Evolutionary conservation across 2,329 filamentous ascomycete genomes (phyloP).

Genomic region (Cladosporium sp.): DNA sequence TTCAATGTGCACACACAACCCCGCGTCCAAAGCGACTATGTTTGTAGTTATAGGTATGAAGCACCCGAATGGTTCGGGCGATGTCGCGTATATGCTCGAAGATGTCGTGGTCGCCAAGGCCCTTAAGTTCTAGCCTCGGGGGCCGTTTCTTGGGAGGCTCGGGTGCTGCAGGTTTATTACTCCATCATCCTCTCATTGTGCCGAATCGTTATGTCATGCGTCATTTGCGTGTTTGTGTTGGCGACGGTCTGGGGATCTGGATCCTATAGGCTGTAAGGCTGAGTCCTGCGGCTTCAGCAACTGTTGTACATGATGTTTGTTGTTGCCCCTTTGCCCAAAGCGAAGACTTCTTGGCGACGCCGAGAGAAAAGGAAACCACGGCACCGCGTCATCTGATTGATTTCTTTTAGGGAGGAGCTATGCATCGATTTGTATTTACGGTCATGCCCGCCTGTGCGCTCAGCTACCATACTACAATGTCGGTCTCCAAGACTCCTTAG

Average conservation of each 20-base stretch:
- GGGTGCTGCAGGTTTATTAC: conserved; percentile 15
- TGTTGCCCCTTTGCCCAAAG: not conserved
- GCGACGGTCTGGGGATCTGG: not conserved
- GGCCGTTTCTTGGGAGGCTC: conserved; percentile 1
- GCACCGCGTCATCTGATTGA: not conserved
- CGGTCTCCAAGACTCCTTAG: not conserved
- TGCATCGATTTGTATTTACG: not conserved
- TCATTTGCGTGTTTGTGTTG: conserved; percentile 5
- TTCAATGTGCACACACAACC: not conserved
- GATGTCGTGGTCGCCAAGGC: conserved; percentile 17
- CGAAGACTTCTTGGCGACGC: not conserved
- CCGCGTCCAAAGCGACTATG: not conserved
- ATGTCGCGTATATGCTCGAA: conserved; percentile 11
- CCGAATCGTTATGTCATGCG: conserved; percentile 4
- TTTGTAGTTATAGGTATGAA: not conserved
- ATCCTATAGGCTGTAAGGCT: conserved; percentile 12
- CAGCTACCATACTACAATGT: not conserved
- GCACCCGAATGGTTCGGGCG: conserved; percentile 18
- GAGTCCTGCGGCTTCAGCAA: conserved; percentile 1
- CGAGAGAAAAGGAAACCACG: not conserved
- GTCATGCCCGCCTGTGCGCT: not conserved
- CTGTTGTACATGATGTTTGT: not conserved
- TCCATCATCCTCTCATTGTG: conserved; percentile 2
- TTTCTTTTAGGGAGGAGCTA: not conserved
- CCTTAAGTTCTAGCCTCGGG: conserved; percentile 11